Conservation (phyloP, 805 yeast genomes). For the Metschnikowia dekortorum region DNA sequence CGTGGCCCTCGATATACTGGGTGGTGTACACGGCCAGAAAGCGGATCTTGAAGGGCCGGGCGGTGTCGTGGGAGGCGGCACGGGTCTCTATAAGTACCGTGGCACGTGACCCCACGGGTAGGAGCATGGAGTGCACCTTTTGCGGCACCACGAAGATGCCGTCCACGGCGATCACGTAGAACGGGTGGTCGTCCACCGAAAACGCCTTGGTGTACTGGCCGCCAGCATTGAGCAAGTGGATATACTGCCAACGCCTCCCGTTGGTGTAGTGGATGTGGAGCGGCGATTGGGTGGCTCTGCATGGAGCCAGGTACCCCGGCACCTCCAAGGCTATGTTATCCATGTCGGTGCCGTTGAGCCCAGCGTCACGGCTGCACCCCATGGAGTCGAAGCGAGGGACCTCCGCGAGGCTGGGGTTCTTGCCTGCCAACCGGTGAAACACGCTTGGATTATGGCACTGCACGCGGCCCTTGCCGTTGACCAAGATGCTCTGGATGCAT, state of each 20-base stretch:
- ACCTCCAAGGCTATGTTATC: slow-evolving; percentile 18
- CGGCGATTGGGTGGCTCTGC: slow-evolving; percentile 18
- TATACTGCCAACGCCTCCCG: slow-evolving; percentile 20
- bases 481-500: slow-evolving; percentile 26
- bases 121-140: slow-evolving; percentile 20
- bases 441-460: slow-evolving; percentile 17
- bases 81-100: slow-evolving; percentile 24
- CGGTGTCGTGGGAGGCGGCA: slow-evolving; percentile 13
- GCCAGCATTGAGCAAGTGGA: slow-evolving; percentile 30
- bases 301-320: slow-evolving; percentile 24
- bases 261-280: slow-evolving; percentile 20
- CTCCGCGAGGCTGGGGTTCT: slow-evolving; percentile 9
- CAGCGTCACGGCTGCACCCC: slow-evolving; percentile 20
- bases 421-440: slow-evolving; percentile 14
- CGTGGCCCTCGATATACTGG: slow-evolving; percentile 26
- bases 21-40: slow-evolving; percentile 26
- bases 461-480: slow-evolving; percentile 30
- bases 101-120: slow-evolving; percentile 31
- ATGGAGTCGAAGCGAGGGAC: slow-evolving; percentile 17
- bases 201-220: slow-evolving; percentile 31
- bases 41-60: slow-evolving; percentile 22
- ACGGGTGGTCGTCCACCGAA: slow-evolving; percentile 29
- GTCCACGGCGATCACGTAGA: slow-evolving; percentile 29
- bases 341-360: slow-evolving; percentile 12
- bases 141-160: slow-evolving; percentile 27